Percentiles rank a stretch among this genome's conserved stretches.
Evolutionary conservation across 2,329 filamentous ascomycete species (phyloP).

Genomic region (Fusarium incarnatum): DNA sequence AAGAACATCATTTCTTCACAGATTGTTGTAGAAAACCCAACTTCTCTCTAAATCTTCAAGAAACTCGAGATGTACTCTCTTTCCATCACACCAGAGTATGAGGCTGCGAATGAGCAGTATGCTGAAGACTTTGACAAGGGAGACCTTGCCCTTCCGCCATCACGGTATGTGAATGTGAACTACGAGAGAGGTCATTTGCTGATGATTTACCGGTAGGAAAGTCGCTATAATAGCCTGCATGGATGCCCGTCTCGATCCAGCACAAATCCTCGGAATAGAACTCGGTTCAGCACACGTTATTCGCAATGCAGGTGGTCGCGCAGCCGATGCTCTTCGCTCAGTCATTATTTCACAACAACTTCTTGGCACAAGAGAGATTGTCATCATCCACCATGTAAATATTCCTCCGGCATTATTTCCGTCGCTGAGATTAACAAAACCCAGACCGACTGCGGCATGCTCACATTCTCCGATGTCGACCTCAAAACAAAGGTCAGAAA

Average conservation of each 20-base stretch:
- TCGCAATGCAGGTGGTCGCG: constrained; percentile 77
- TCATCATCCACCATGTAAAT: constrained; percentile 70
- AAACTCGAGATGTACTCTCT: constrained; percentile 18
- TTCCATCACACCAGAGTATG: constrained; percentile 40
- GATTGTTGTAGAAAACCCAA: neutral
- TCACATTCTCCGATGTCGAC: constrained; percentile 72
- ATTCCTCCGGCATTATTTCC: too few relatives aligned
- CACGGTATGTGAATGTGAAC: constrained; percentile 18
- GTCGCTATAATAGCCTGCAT: constrained; percentile 76
- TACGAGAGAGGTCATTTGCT: neutral
- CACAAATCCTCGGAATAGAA: constrained; percentile 35
- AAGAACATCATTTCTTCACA: neutral
- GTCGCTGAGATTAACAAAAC: too few relatives aligned
- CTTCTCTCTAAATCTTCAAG: too few relatives aligned
- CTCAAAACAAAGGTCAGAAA: constrained; percentile 66
- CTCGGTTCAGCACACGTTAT: constrained; percentile 82
- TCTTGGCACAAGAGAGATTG: constrained; percentile 78
- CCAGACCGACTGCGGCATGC: constrained; percentile 64
- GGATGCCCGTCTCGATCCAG: constrained; percentile 78
- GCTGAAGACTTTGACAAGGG: constrained; percentile 41
- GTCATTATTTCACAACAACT: constrained; percentile 84
- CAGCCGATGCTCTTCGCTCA: constrained; percentile 76
- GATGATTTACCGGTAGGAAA: constrained; percentile 40
- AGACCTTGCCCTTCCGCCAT: constrained; percentile 39
- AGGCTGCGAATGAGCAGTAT: constrained; percentile 40